Percentiles rank a stretch among this genome's conserved stretches.
Evolutionary conservation across 768 basidiomycete genomes (phyloP).

Genomic region (Leccinum barrowsii): DNA sequence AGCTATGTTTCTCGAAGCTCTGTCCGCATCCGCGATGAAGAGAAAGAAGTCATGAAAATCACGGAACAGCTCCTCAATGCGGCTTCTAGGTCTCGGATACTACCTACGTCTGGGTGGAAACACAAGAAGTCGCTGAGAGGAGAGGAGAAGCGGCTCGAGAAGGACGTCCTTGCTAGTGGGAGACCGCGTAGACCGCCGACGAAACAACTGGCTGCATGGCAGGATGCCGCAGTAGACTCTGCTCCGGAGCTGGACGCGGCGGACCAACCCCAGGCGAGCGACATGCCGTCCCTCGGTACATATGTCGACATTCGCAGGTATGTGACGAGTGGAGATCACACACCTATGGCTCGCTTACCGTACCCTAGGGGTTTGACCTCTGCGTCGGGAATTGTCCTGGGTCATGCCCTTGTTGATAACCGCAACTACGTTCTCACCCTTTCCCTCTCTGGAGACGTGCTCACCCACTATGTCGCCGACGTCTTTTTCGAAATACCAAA

Average conservation of each 20-base stretch:
- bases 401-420: constrained; percentile 30
- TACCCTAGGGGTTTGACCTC: constrained; percentile 17
- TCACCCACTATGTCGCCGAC: constrained; percentile 48
- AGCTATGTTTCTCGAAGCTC: neutral
- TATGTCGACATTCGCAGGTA: constrained; percentile 55
- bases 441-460: constrained; percentile 46
- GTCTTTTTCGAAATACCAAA: constrained; percentile 58
- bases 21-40: constrained; percentile 1
- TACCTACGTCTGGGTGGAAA: constrained; percentile 34
- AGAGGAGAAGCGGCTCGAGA: constrained; percentile 37
- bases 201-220: constrained; percentile 25
- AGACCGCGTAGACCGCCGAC: constrained; percentile 19
- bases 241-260: constrained; percentile 8
- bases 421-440: constrained; percentile 29
- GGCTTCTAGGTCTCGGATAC: constrained; percentile 24
- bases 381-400: constrained; percentile 28
- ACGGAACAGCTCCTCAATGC: constrained; percentile 35
- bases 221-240: constrained; percentile 16
- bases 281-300: constrained; percentile 38
- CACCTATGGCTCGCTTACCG: constrained; percentile 6
- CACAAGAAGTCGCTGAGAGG: constrained; percentile 36
- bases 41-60: constrained; percentile 13
- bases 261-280: constrained; percentile 9
- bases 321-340: constrained; percentile 10
- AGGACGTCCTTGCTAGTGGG: constrained; percentile 14